Conservation (phyloP, 805 yeast species). For the Ogataea polymorpha region DNA sequence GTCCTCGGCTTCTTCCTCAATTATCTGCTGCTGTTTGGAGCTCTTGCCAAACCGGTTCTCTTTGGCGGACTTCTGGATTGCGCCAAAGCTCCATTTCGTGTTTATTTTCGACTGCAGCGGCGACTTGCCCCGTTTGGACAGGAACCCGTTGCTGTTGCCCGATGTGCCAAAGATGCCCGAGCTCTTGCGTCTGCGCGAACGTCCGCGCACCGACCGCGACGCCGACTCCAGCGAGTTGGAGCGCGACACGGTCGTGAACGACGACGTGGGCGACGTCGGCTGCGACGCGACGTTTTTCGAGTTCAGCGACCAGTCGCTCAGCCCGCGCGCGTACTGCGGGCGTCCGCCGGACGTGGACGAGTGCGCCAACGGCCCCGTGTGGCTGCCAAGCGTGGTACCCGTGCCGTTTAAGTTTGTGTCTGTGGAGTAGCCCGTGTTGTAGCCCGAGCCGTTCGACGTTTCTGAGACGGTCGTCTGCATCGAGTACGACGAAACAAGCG, state of each 20-base stretch:
- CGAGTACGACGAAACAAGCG: conserved; percentile 50
- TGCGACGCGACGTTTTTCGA: conserved; percentile 24
- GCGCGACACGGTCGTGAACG: conserved; percentile 33
- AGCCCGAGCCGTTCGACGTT: conserved; percentile 43
- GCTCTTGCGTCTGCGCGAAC: conserved; percentile 20
- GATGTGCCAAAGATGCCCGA: conserved; percentile 9
- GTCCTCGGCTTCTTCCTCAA: conserved; percentile 26
- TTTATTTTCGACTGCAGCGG: conserved; percentile 30
- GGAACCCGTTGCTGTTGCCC: conserved; percentile 9
- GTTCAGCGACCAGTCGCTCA: conserved; percentile 33
- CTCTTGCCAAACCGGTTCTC: conserved; percentile 13
- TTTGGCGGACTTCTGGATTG: conserved; percentile 6
- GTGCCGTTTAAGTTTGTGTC: conserved; percentile 16
- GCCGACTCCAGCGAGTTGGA: conserved; percentile 36
- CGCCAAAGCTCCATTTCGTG: conserved; percentile 29
- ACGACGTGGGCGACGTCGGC: conserved; percentile 35
- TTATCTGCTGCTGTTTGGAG: conserved; percentile 20
- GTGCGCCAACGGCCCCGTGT: background rate
- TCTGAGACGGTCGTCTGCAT: conserved; percentile 50
- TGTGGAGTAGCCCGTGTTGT: conserved; percentile 36
- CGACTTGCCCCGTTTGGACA: conserved; percentile 31
- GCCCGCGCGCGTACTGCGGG: conserved; percentile 29
- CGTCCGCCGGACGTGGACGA: conserved; percentile 10
- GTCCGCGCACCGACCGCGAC: conserved; percentile 27
- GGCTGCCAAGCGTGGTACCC: conserved; percentile 9